A percentile compares a stretch with the other conserved stretches of the same genome.
Conservation (phyloP, 345 rosid genomes). For the Citrus trifoliata region DNA sequence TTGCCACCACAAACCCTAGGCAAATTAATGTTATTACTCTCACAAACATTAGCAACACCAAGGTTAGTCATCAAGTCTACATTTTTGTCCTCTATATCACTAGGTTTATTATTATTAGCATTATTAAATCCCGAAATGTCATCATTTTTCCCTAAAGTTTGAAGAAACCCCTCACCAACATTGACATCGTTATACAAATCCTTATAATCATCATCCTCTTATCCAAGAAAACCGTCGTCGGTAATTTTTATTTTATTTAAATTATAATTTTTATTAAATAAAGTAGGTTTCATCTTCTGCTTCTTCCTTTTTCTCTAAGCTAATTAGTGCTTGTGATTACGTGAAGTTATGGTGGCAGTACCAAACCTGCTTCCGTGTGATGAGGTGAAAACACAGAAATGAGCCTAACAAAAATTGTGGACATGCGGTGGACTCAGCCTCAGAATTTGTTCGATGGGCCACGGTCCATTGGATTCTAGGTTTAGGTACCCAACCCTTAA, state of each 20-base stretch:
- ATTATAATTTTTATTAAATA: too few relatives aligned
- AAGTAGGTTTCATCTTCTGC: too few relatives aligned
- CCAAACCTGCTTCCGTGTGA: too few relatives aligned
- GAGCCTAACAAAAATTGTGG: too few relatives aligned
- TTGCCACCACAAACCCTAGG: conserved; percentile 32
- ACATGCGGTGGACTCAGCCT: neutral
- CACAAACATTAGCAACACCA: conserved; percentile 31
- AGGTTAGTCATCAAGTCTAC: conserved; percentile 18
- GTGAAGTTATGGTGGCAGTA: too few relatives aligned
- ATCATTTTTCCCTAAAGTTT: conserved; percentile 52
- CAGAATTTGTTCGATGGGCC: neutral
- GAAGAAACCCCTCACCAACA: conserved; percentile 76
- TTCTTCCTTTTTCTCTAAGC: too few relatives aligned
- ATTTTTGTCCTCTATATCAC: conserved; percentile 18
- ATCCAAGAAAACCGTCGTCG: conserved; percentile 62
- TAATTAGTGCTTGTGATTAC: too few relatives aligned
- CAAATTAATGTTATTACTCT: conserved; percentile 24
- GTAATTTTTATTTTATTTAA: conserved; percentile 35
- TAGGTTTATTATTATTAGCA: conserved; percentile 15
- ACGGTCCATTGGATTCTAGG: neutral
- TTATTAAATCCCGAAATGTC: conserved; percentile 13
- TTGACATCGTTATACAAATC: conserved; percentile 82
- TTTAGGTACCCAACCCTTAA: neutral
- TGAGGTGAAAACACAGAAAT: too few relatives aligned
- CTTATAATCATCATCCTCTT: conserved; percentile 73